Evolutionary conservation across 495 filamentous ascomycete species (phyloP).

Genomic region (Xeromyces bisporus): DNA sequence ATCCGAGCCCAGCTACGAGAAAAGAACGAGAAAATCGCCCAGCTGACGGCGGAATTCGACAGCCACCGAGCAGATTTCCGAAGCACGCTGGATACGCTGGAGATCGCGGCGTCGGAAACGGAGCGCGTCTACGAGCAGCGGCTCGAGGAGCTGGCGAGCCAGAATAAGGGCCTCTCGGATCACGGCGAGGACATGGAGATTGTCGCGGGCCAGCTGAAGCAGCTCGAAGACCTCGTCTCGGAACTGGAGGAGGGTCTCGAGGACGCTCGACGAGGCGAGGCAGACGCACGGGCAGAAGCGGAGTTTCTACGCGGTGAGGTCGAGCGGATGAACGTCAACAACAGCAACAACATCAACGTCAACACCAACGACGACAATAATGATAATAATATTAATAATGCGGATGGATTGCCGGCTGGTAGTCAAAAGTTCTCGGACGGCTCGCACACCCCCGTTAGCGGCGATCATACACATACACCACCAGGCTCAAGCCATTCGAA

Average conservation of each 20-base stretch:
- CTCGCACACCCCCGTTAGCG: neutral
- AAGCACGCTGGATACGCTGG: constrained; percentile 89
- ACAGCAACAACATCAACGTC: neutral
- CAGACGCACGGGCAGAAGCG: constrained; percentile 88
- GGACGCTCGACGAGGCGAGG: constrained; percentile 89
- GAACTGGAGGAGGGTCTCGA: constrained; percentile 95
- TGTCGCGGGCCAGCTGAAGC: constrained; percentile 79
- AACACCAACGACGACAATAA: neutral
- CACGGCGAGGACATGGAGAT: constrained; percentile 77
- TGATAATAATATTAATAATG: no score
- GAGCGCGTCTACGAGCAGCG: constrained; percentile 93
- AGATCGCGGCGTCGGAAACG: constrained; percentile 91
- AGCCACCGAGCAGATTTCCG: constrained; percentile 89
- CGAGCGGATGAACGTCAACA: constrained; percentile 78
- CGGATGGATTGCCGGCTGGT: no score
- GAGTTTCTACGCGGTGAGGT: constrained; percentile 95
- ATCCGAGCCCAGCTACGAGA: constrained; percentile 72
- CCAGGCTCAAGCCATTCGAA: neutral
- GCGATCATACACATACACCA: neutral
- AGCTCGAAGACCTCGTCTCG: constrained; percentile 87
- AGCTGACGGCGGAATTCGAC: constrained; percentile 90
- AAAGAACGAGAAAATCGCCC: constrained; percentile 89
- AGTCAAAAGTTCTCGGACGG: neutral
- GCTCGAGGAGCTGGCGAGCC: constrained; percentile 74
- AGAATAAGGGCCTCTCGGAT: constrained; percentile 66